Evolutionary conservation across 805 yeast genomes (phyloP).

Genomic region (Clavispora phyllophila): DNA sequence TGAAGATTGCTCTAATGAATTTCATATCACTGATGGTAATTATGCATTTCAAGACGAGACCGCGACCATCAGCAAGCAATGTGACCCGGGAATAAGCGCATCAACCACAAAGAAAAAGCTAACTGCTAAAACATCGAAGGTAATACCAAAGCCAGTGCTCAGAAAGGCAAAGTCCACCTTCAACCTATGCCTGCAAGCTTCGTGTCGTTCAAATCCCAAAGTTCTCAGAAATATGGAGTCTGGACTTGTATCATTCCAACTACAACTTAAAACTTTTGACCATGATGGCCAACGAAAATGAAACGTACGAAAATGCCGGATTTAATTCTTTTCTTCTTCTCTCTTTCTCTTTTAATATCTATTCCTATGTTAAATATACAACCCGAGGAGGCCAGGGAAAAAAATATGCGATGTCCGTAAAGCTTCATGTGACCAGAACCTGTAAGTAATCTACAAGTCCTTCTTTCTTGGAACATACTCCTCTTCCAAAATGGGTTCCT

Average conservation of each 20-base stretch:
- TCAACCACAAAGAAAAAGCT: conserved; percentile 7
- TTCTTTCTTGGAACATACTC: conserved; percentile 41
- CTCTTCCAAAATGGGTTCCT: conserved; percentile 28
- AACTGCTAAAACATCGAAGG: conserved; percentile 3
- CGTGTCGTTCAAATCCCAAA: conserved; percentile 8
- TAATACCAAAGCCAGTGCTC: conserved; percentile 2
- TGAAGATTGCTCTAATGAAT: conserved; percentile 14
- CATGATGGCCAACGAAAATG: background rate
- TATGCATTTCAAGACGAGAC: conserved; percentile 15
- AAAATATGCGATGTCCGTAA: background rate
- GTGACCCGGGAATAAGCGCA: conserved; percentile 1
- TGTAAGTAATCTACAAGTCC: conserved; percentile 26
- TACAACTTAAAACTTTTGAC: conserved; percentile 2
- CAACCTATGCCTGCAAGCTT: conserved; percentile 4
- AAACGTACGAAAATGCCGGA: too few relatives aligned
- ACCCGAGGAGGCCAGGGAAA: background rate
- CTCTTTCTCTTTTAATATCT: background rate
- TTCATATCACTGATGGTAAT: conserved; percentile 10
- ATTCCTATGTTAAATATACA: background rate
- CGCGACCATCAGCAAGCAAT: conserved; percentile 10
- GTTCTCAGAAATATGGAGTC: conserved; percentile 22
- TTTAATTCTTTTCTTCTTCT: too few relatives aligned
- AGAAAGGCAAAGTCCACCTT: conserved; percentile 9
- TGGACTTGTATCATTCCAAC: conserved; percentile 25
- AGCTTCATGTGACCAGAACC: background rate